Percentiles rank a stretch among this genome's conserved stretches.
These are phyloP conservation scores for Colletotrichum gigasporum DNA, from an alignment of 2,329 filamentous ascomycete genomes.

Conservation along the genomic window DNA sequence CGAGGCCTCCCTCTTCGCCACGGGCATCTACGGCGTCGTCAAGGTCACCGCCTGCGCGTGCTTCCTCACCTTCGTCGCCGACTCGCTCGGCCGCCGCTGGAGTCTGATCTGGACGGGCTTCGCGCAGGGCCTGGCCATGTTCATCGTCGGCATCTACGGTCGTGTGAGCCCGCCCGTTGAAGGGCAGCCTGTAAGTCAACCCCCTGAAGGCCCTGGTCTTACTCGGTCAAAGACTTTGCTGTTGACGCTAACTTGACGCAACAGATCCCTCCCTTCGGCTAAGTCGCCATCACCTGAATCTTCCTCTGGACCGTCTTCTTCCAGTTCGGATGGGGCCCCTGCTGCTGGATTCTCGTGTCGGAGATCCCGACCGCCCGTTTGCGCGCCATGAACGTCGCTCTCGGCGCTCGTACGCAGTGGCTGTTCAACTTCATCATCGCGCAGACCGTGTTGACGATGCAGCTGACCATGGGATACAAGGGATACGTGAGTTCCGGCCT, in stretches of 20 bases:
- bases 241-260: not conserved
- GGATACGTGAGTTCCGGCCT: constrained; percentile 48
- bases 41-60: constrained; percentile 71
- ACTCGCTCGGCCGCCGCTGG: constrained; percentile 72
- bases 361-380: constrained; percentile 76
- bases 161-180: constrained; percentile 66
- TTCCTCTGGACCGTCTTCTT: constrained; percentile 77
- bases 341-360: constrained; percentile 77
- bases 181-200: constrained; percentile 51
- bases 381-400: constrained; percentile 72
- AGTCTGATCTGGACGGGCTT: constrained; percentile 72
- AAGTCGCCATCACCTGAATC: constrained; percentile 75
- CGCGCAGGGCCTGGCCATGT: constrained; percentile 70
- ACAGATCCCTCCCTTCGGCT: constrained; percentile 71
- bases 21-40: constrained; percentile 77
- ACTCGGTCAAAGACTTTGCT: no score
- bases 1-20: constrained; percentile 72
- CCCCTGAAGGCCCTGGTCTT: not conserved
- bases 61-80: constrained; percentile 74
- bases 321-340: constrained; percentile 76
- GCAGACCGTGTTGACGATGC: constrained; percentile 73
- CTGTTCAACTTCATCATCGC: constrained; percentile 80
- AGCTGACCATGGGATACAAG: constrained; percentile 58
- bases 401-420: constrained; percentile 77
- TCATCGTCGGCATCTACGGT: constrained; percentile 77